Percentiles rank a stretch among this genome's conserved stretches.
Evolutionary conservation across 225 moss, liverwort and hornwort species (phyloP).

Genomic region (Pleurozium schreberi): DNA sequence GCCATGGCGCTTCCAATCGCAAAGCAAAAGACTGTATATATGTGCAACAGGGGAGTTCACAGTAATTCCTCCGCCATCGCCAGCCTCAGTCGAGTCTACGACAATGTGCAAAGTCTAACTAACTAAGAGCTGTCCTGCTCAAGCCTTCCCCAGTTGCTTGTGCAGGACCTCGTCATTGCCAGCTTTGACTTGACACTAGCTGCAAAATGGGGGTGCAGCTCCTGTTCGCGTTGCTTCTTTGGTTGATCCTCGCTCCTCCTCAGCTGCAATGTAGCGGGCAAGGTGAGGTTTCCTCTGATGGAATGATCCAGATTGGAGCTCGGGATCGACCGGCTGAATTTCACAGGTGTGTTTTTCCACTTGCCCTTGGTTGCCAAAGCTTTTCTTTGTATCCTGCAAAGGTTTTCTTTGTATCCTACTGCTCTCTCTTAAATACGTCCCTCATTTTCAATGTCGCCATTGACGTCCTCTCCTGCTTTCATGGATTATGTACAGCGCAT

Average conservation of each 20-base stretch:
- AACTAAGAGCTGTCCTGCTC: background rate
- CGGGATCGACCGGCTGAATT: background rate
- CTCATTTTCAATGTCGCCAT: background rate
- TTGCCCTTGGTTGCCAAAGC: background rate
- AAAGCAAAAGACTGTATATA: background rate
- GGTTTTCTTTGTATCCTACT: background rate
- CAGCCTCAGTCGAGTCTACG: background rate
- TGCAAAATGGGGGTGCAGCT: background rate
- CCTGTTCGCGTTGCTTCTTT: background rate
- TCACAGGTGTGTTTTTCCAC: background rate
- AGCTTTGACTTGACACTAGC: background rate
- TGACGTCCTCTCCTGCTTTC: background rate
- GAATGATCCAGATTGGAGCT: constrained; percentile 11
- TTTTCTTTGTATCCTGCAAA: background rate
- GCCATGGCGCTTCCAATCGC: background rate
- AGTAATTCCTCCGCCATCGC: background rate
- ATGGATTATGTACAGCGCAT: background rate
- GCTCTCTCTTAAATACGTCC: background rate
- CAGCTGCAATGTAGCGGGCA: background rate
- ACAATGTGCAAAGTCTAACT: background rate
- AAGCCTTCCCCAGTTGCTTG: background rate
- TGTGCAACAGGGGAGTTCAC: background rate
- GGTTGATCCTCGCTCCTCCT: background rate
- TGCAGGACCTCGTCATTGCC: background rate
- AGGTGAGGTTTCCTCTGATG: background rate